Evolutionary conservation across 768 basidiomycete genomes (phyloP).

Genomic region (Amanita polypyramis): DNA sequence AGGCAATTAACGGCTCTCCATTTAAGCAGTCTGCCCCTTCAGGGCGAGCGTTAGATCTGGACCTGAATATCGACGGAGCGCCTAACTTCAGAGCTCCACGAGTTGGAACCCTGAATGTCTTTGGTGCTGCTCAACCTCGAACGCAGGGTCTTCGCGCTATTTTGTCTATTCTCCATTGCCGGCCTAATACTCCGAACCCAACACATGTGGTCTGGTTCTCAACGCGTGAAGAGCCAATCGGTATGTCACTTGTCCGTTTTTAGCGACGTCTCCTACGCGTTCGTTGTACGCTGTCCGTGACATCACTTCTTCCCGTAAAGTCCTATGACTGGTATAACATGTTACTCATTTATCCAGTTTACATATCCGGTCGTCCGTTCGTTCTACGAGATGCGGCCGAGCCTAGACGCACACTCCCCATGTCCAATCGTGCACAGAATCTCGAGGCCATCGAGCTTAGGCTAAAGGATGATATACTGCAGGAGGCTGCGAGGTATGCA

Average conservation of each 20-base stretch:
- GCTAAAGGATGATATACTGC: slow-evolving; percentile 83
- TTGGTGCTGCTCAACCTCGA: slow-evolving; percentile 92
- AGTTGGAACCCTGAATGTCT: slow-evolving; percentile 77
- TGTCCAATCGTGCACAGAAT: slow-evolving; percentile 92
- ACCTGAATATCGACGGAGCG: slow-evolving; percentile 87
- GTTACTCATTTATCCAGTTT: slow-evolving; percentile 35
- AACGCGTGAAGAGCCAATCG: slow-evolving; percentile 90
- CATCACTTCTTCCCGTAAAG: too few species aligned
- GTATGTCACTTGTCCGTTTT: slow-evolving; percentile 24
- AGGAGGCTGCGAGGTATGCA: slow-evolving; percentile 62
- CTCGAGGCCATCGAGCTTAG: slow-evolving; percentile 87
- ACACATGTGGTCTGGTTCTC: slow-evolving; percentile 92
- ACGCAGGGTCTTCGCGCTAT: slow-evolving; percentile 87
- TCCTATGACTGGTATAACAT: background rate
- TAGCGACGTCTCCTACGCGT: too few species aligned
- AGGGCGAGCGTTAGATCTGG: slow-evolving; percentile 86
- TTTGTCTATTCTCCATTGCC: slow-evolving; percentile 70
- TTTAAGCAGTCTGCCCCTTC: slow-evolving; percentile 8
- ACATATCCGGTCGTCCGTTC: slow-evolving; percentile 87
- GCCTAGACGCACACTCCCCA: slow-evolving; percentile 63
- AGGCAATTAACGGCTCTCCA: background rate
- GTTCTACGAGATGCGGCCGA: slow-evolving; percentile 83
- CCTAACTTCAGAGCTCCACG: slow-evolving; percentile 89
- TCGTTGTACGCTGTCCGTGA: background rate
- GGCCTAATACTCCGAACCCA: slow-evolving; percentile 50